Evolutionary conservation across 192 early-diverging fungal species (phyloP).

Genomic region (Backusella tarrabulga): DNA sequence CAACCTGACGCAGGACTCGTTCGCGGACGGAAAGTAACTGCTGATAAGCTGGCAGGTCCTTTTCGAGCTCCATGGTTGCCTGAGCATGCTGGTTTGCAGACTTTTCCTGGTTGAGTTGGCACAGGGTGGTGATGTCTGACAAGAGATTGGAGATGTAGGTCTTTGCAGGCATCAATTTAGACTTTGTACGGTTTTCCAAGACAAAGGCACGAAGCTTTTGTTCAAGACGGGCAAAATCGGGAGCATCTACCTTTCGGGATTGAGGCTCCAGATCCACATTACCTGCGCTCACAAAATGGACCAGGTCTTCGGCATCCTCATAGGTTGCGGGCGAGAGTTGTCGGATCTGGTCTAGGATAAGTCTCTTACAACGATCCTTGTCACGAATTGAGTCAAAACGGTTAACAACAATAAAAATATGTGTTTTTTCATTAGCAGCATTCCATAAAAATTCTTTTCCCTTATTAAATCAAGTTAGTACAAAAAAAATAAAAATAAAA

Average conservation of each 20-base stretch:
- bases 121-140: slow-evolving; percentile 71
- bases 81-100: slow-evolving; percentile 60
- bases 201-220: slow-evolving; percentile 86
- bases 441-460: slow-evolving; percentile 95
- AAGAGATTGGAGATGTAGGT: slow-evolving; percentile 87
- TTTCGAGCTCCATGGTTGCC: slow-evolving; percentile 61
- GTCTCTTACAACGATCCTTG: slow-evolving; percentile 90
- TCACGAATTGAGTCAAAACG: slow-evolving; percentile 93
- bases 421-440: slow-evolving; percentile 98
- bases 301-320: slow-evolving; percentile 84
- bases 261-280: slow-evolving; percentile 33
- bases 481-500: slow-evolving; percentile 12
- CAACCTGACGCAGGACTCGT: slow-evolving; percentile 62
- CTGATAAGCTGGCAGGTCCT: slow-evolving; percentile 71
- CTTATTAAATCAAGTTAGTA: slow-evolving; percentile 36
- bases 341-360: slow-evolving; percentile 96
- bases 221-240: slow-evolving; percentile 83
- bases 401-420: slow-evolving; percentile 98
- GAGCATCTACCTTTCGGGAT: slow-evolving; percentile 34
- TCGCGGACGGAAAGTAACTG: slow-evolving; percentile 73
- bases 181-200: slow-evolving; percentile 91
- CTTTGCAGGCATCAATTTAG: slow-evolving; percentile 93
- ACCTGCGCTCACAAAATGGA: slow-evolving; percentile 94
- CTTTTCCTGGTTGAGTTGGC: slow-evolving; percentile 65
- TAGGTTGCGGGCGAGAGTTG: slow-evolving; percentile 94